Evolutionary conservation across 345 rosid genomes (phyloP), one percentile per base, ranked within the genome.

Genomic region (Trapa bicornis): DNA sequence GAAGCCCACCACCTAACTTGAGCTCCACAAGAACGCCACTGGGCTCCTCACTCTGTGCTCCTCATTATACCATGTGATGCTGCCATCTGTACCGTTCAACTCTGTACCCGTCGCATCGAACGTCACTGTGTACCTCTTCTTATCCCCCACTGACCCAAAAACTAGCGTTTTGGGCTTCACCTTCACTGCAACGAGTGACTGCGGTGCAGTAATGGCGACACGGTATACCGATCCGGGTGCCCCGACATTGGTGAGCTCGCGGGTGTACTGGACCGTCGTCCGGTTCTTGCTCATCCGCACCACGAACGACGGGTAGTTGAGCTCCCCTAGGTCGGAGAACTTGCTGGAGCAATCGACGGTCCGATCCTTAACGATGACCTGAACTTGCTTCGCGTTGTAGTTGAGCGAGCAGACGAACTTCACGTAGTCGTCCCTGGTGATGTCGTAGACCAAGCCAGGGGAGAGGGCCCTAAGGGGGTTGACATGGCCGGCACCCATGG

Each of bases 231-330:
- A 89, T 47, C 71, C 77, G 0, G 87, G 81, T 3, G 80, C 66
- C 29, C 98, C 98, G 0, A 92, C 98, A 37, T 92, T 92, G 39
- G 97, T 92, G 47, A 92, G 74, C 71, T 76, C 86, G 0, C 98
- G 75, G 2, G 89, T 84, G 80, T 92, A 92, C 10, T 87, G 77
- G 14, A 86, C 86, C 2, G 83, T 81, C 78, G 87, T 79, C 72
- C 37, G n/a, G 45, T 84, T 83, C 67, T 64, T 66, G 2, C 80
- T 83, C 35, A 92, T 86, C 75, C 82, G 56, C 41, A 89, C 87
- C 0, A 96, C 86, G 80, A 92, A 92, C 0, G 96, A 89, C 1
- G 93, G 98, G 72, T 92, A 92, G 74, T 92, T 92, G 70, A 92
- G 93, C n/a, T 82, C 73, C 3, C 97, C 98, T 0, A 96, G 97